phyloP scores from a whole-genome alignment of 192 early-diverging fungal species.

The Gaertneriomyces semiglobifer region DNA sequence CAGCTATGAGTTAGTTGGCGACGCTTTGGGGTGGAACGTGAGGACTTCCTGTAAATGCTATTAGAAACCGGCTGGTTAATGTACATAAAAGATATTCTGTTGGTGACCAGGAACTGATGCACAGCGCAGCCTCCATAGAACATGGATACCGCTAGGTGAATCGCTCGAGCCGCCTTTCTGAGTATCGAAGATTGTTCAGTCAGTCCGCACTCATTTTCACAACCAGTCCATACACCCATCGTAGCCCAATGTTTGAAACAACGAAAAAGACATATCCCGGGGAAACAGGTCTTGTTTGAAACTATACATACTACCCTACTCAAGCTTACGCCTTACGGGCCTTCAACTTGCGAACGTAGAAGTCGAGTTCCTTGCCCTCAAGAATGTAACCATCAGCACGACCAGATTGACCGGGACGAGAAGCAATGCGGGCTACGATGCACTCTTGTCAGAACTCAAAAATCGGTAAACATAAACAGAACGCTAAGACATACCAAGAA shows the following conservation, averaged over 20 bases:
- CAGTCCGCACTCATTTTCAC: too few species aligned
- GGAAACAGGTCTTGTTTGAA: neutral
- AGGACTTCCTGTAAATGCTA: too few species aligned
- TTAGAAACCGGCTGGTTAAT: too few species aligned
- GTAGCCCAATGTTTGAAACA: too few species aligned
- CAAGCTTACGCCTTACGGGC: constrained; percentile 71
- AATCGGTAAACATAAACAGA: neutral
- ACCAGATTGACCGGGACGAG: constrained; percentile 97
- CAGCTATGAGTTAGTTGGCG: neutral
- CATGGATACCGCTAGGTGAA: too few species aligned
- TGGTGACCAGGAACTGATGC: too few species aligned
- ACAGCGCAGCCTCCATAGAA: too few species aligned
- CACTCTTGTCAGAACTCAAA: neutral
- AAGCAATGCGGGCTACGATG: constrained; percentile 74
- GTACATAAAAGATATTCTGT: too few species aligned
- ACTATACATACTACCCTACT: constrained; percentile 4
- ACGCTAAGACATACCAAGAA: constrained; percentile 41
- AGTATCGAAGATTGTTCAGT: too few species aligned
- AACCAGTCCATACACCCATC: too few species aligned
- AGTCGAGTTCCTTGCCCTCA: constrained; percentile 99
- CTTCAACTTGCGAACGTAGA: constrained; percentile 90
- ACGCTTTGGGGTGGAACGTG: neutral
- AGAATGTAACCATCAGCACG: constrained; percentile 97
- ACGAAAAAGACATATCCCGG: too few species aligned
- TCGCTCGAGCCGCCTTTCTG: too few species aligned